Conservation (phyloP, 441 rosid species). For the Corymbia calophylla region DNA sequence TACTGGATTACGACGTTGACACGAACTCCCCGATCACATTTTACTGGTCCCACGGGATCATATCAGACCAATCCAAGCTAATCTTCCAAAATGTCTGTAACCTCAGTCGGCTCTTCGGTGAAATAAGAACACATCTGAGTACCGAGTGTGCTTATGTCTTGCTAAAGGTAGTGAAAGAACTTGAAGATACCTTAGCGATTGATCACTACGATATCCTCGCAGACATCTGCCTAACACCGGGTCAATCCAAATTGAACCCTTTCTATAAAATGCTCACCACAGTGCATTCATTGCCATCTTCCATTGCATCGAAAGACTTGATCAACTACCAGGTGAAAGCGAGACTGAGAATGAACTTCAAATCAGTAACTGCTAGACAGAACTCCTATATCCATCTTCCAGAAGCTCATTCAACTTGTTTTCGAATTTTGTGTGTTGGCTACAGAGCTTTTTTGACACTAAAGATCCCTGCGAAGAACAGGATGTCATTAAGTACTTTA, state of each 20-base stretch:
- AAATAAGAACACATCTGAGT: background rate
- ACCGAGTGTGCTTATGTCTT: constrained; percentile 14
- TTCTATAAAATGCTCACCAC: background rate
- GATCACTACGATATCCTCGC: background rate
- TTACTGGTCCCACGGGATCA: constrained; percentile 9
- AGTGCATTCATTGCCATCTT: background rate
- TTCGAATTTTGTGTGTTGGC: background rate
- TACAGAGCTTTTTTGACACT: constrained; percentile 20
- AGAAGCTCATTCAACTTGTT: background rate
- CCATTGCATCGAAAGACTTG: background rate
- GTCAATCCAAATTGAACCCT: background rate
- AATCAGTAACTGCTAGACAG: background rate
- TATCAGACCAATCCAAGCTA: background rate
- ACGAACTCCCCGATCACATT: background rate
- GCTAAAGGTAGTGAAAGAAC: background rate
- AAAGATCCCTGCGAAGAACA: constrained; percentile 40
- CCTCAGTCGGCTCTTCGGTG: constrained; percentile 23
- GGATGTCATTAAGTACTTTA: constrained; percentile 28
- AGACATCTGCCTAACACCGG: background rate
- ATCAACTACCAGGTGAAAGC: background rate
- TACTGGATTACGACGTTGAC: background rate
- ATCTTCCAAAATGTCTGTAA: constrained; percentile 12
- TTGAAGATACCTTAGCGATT: fast-evolving
- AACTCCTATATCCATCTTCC: background rate
- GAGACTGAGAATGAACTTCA: background rate